Evolutionary conservation across 371 early-diverging fungal genomes (phyloP), one percentile per base, ranked within the genome.

Genomic region (Blakeslea trispora): DNA sequence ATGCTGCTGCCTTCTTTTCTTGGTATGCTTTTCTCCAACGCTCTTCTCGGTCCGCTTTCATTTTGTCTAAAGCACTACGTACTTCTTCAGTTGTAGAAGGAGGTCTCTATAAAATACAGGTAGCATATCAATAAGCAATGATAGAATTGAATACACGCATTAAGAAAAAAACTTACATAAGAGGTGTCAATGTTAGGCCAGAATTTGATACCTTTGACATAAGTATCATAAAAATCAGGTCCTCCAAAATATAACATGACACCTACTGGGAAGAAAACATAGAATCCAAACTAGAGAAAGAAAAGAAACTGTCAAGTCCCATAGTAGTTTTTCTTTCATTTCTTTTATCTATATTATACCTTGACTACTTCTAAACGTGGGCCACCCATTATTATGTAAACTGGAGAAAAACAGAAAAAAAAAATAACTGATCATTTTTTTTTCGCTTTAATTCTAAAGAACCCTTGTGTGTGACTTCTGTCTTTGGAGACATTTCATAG

Each of bases 241-340:
- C 78, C 81, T 49, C 81, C 81, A 68, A 81, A 81, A 44, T 81
- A 81, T 15, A 76, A 59, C 81, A 81, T 81, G 32, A 69, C 60
- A 7, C 74, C 78, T 22, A 81, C 73, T 24, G 81, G 81, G 51
- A 76, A 81, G 35, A 81, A 78, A 3, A 81, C 76, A 68, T 81
- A 81, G 15, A 81, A 56, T 21, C 81, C 81, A 70, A 81, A 81
- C 81, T 80, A 56, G 15, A 22, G 10, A 40, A 17, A 24, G 22
- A 3, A 22, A 22, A 50, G 3, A 3, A 5, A 18, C 13, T n/a
- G n/a, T n/a, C n/a, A n/a, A n/a, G n/a, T n/a, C n/a, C n/a, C n/a
- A n/a, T n/a, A n/a, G n/a, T 10, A 11, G 15, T 42, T 10, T n/a
- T 41, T 23, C n/a, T 37, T n/a, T n/a, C n/a, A n/a, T n/a, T n/a